These are phyloP conservation scores for Akanthomyces lecanii DNA, from an alignment of 2,329 filamentous ascomycete species.

Conservation along the genomic window DNA sequence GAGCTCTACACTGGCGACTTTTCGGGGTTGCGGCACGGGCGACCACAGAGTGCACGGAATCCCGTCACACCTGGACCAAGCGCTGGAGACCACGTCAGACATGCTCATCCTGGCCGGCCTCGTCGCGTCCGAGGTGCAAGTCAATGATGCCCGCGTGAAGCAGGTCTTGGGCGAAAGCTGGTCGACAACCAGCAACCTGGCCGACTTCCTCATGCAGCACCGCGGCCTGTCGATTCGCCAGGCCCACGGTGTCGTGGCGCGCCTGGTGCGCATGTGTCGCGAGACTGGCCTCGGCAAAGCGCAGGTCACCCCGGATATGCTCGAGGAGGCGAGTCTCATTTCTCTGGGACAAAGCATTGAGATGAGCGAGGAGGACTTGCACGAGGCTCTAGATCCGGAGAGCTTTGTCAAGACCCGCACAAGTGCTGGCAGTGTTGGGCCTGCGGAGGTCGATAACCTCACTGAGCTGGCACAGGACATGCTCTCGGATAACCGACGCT, in stretches of 20 bases:
- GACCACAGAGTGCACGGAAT: constrained; percentile 13
- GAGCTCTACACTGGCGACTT: constrained; percentile 16
- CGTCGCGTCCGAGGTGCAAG: constrained; percentile 12
- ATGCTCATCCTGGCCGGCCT: constrained; percentile 16
- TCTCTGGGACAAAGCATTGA: constrained; percentile 1
- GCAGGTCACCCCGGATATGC: constrained; percentile 2
- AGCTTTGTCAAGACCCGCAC: constrained; percentile 14
- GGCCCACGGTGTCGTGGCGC: constrained; percentile 17
- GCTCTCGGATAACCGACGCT: constrained; percentile 8
- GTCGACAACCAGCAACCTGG: constrained; percentile 18
- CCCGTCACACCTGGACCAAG: constrained; percentile 13
- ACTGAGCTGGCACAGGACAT: constrained; percentile 4
- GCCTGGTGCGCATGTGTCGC: constrained; percentile 14
- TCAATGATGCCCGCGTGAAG: constrained; percentile 11
- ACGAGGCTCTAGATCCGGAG: constrained; percentile 14
- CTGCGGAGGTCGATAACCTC: constrained; percentile 3
- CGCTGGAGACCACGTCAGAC: constrained; percentile 14
- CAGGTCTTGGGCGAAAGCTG: constrained; percentile 14
- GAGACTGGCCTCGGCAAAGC: constrained; percentile 1
- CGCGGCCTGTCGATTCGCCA: constrained; percentile 16
- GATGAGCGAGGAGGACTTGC: constrained; percentile 9
- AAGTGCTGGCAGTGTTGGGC: constrained; percentile 14
- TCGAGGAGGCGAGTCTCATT: constrained; percentile 11
- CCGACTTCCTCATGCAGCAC: constrained; percentile 16
- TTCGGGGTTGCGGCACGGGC: constrained; percentile 13